Base-by-base conservation (phyloP, 495 filamentous ascomycete genomes). In the Chaetomium tenue region DNA sequence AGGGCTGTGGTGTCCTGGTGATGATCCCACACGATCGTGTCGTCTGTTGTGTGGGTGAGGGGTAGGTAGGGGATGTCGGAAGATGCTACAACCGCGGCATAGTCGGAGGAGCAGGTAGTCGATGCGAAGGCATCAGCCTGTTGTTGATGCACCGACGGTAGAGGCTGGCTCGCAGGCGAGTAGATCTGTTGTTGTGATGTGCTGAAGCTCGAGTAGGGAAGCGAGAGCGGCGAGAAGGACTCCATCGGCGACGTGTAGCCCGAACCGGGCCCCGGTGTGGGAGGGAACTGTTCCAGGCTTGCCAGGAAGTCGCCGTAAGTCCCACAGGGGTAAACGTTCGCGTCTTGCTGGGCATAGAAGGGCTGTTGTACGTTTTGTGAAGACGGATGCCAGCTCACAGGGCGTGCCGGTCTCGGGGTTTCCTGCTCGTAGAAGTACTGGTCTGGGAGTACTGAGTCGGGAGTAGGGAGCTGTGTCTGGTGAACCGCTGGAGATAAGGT, bases 341-440 rank as follows among this genome's bases (percentile, higher is more conserved):
- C 48, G 77, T 51, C 71, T 18, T 37, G 62, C 50, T 26, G 37
- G 9, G 37, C 68, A 69, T 50, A 72, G 66, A 65, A 70, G 66
- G 65, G 70, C 18, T 58, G 50, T 12, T 61, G 63, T 13, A 37
- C 54, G 11, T 77, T 55, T 23, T 80, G 76, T 20, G 81, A 78
- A 22, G 78, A 78, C 15, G 88, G 86, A 73, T 91, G 88, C 89
- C 89, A 91, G 71, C 87, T 90, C 28, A 87, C 82, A 23, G 88
- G 89, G 16, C 89, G 74, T 52, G 64, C 71, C 61, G 69, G 74
- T 55, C 68, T 73, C 64, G 54, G 16, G 12, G 39, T 71, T 50
- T 72, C 66, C n/a, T 65, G 66, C 30, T 76, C 72, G 61, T 75
- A 64, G 61, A 68, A 60, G 66, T 70, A 51, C 65, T 74, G 65